phyloP scores from a whole-genome alignment of 257 asterid genomes.

The Ocimum tenuiflorum region DNA sequence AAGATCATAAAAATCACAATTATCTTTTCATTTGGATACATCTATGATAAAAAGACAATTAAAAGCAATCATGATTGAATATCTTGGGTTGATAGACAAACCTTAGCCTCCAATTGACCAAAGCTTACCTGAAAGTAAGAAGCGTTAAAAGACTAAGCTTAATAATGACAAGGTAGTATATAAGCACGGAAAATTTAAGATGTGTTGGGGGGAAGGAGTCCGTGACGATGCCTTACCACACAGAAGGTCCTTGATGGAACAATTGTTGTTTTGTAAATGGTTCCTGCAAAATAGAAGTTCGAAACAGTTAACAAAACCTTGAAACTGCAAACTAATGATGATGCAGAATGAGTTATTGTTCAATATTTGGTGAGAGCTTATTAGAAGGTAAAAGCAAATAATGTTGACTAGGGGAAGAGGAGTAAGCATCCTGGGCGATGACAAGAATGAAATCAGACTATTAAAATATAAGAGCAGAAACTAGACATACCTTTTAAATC shows the following conservation, averaged over 20 bases:
- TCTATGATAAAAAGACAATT: neutral
- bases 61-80: neutral
- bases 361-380: neutral
- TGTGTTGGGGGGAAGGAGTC: neutral
- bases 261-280: slow-evolving; percentile 68
- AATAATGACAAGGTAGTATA: neutral
- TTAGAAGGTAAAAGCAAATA: neutral
- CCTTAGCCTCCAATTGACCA: slow-evolving; percentile 96
- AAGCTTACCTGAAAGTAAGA: slow-evolving; percentile 63
- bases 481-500: slow-evolving; percentile 74
- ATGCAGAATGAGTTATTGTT: neutral
- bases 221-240: slow-evolving; percentile 52
- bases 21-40: neutral
- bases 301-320: slow-evolving; percentile 6
- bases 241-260: slow-evolving; percentile 90
- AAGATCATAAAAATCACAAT: slow-evolving; percentile 13
- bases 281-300: slow-evolving; percentile 48
- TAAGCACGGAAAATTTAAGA: neutral
- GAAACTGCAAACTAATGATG: neutral
- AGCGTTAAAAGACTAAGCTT: neutral
- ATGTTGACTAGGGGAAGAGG: neutral
- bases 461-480: neutral
- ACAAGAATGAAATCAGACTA: neutral
- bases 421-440: slow-evolving; percentile 9
- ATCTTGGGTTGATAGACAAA: slow-evolving; percentile 26